Evolutionary conservation across 805 yeast genomes (phyloP).

Genomic region (Isabelozyma pseudorhagii): DNA sequence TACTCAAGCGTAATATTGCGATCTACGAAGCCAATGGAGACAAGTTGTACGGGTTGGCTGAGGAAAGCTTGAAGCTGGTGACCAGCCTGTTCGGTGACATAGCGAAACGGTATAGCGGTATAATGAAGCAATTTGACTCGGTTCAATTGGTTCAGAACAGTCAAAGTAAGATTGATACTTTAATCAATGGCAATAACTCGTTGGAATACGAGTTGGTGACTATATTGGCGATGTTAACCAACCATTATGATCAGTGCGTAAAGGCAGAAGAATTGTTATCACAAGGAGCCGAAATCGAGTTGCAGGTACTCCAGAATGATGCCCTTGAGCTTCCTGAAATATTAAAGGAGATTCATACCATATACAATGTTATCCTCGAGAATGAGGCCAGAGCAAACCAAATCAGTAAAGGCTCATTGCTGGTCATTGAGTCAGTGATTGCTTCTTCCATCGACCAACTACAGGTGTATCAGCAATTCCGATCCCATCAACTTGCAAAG

Average conservation of each 20-base stretch:
- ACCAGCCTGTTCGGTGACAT: conserved; percentile 11
- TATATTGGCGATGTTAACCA: conserved; percentile 66
- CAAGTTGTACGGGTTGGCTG: conserved; percentile 14
- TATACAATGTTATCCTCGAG: conserved; percentile 31
- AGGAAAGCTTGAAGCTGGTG: conserved; percentile 9
- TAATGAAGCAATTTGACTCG: conserved; percentile 8
- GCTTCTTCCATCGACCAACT: conserved; percentile 12
- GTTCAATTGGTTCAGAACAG: conserved; percentile 9
- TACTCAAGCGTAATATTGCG: conserved; percentile 21
- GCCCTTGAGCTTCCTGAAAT: conserved; percentile 57
- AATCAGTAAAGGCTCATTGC: conserved; percentile 10
- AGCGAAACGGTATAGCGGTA: conserved; percentile 14
- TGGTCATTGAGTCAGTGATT: conserved; percentile 11
- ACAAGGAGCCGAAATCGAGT: conserved; percentile 24
- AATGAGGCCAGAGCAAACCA: conserved; percentile 31
- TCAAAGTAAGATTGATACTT: conserved; percentile 10
- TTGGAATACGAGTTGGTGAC: conserved; percentile 70
- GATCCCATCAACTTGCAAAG: conserved; percentile 21
- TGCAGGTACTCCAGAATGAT: conserved; percentile 50
- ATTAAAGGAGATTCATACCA: conserved; percentile 40
- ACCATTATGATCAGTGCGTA: conserved; percentile 78
- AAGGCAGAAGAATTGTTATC: conserved; percentile 34
- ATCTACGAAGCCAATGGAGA: conserved; percentile 23
- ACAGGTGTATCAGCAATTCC: conserved; percentile 17
- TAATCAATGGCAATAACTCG: conserved; percentile 40